phyloP scores from a whole-genome alignment of 1,139 yeast species.

The Debaryomycetaceae sp. region DNA sequence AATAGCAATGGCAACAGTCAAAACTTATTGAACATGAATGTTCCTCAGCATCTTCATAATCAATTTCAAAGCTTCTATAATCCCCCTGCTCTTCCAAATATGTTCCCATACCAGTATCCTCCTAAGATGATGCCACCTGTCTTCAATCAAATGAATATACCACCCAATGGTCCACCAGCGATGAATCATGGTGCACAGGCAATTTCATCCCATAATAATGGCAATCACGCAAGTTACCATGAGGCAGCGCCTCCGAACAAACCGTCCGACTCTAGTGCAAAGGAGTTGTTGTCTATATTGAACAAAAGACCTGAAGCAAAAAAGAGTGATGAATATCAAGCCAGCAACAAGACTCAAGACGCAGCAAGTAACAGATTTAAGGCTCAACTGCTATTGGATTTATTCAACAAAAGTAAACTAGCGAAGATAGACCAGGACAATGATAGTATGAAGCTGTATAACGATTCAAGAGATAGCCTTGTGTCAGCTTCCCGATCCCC shows the following conservation, averaged over 20 bases:
- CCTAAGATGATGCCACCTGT: slow-evolving; percentile 5
- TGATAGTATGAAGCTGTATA: background rate
- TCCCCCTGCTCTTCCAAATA: slow-evolving; percentile 10
- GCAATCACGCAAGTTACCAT: background rate
- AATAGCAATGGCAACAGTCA: background rate
- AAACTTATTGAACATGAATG: slow-evolving; percentile 17
- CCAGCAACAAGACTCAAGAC: slow-evolving; percentile 1
- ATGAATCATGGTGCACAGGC: background rate
- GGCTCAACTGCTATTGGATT: slow-evolving; percentile 37
- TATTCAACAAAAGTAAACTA: slow-evolving; percentile 24
- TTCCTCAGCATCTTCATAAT: slow-evolving; percentile 29
- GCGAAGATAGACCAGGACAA: slow-evolving; percentile 2
- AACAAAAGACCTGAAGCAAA: slow-evolving; percentile 26
- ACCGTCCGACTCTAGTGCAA: slow-evolving; percentile 36
- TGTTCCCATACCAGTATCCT: slow-evolving; percentile 4
- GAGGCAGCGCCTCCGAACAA: background rate
- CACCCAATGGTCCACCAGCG: slow-evolving; percentile 3
- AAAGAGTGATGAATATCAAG: slow-evolving; percentile 7
- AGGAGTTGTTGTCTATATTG: slow-evolving; percentile 51
- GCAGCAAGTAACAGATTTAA: slow-evolving; percentile 27
- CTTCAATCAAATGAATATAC: slow-evolving; percentile 4
- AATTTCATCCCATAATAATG: background rate
- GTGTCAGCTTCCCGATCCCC: slow-evolving; percentile 6
- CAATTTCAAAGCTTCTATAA: slow-evolving; percentile 21
- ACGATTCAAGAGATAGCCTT: slow-evolving; percentile 1